Evolutionary conservation across 768 basidiomycete species (phyloP).

Genomic region (Termitomyces sp.): DNA sequence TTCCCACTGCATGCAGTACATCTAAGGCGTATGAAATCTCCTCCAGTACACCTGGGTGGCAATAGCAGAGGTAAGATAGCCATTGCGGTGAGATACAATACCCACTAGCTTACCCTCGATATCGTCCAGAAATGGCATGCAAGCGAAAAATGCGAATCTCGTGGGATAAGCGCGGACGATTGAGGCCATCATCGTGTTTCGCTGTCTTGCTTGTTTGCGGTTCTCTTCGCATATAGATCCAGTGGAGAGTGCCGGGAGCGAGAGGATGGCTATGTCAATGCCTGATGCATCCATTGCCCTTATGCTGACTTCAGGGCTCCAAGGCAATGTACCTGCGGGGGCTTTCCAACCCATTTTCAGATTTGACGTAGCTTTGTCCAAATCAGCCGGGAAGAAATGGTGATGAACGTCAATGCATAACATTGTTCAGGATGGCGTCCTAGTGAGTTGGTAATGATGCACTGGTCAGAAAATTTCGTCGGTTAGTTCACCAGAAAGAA

Average conservation of each 20-base stretch:
- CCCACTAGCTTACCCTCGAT: conserved; percentile 38
- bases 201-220: conserved; percentile 32
- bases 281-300: conserved; percentile 53
- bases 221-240: conserved; percentile 34
- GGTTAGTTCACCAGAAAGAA: too few species aligned
- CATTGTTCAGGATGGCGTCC: neutral
- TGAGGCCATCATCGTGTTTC: conserved; percentile 42
- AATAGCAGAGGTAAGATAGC: neutral
- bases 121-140: conserved; percentile 56
- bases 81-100: neutral
- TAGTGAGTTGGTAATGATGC: neutral
- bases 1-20: conserved; percentile 53
- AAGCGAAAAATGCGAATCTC: conserved; percentile 69
- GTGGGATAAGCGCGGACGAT: conserved; percentile 43
- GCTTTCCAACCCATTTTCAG: conserved; percentile 52
- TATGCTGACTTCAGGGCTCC: conserved; percentile 56
- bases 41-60: conserved; percentile 41
- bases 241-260: conserved; percentile 50
- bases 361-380: conserved; percentile 42
- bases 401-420: conserved; percentile 67
- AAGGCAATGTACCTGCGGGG: conserved; percentile 59
- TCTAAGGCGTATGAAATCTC: conserved; percentile 64
- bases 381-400: conserved; percentile 57
- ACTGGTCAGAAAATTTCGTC: neutral
- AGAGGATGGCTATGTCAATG: conserved; percentile 59